Base-by-base conservation (phyloP, 352 stramenopile species). In the Globisporangium emineosum region DNA sequence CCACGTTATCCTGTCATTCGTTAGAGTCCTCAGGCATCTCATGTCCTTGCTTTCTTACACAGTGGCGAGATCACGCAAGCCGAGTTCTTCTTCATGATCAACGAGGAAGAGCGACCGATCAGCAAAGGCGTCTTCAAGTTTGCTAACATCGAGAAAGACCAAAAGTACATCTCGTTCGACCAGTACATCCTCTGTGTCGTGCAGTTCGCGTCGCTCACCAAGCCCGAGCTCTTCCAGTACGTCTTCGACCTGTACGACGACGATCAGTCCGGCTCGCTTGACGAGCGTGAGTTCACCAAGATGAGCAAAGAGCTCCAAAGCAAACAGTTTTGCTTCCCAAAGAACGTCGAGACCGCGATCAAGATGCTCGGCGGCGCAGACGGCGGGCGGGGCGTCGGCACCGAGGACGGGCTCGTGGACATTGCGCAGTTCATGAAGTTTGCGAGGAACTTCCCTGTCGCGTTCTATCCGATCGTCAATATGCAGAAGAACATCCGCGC, bases 51-150 rank as follows among this genome's bases (percentile, higher is more conserved):
- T 7, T 35, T 53, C 29, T 57, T 17, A 27, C n/a, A 33, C 25
- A 91, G 81, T 3, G 82, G 82, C 5, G 82, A 91, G 61, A 85
- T 91, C 65, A 91, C 68, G 17, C 82, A 89, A 40, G 78, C 78
- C 2, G 82, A 91, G 62, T 89, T 91, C 52, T 91, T 86, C 64
- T 89, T 76, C 45, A 89, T 91, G 69, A 79, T 89, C 60, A 77
- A 78, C 32, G 82, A 91, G 35, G 76, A 85, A 7, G 65, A 68
- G n/a, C 66, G 80, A 0, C 71, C 76, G 12, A 63, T 91, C 55
- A 89, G 79, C 35, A 66, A 76, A 21, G 80, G 82, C 21, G 79
- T 91, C 37, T 72, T 89, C 10, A 64, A 69, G 30, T 78, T 83
- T 55, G 78, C 64, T 1, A 68, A 73, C 35, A 66, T 91, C 32